Evolutionary conservation across 345 rosid species (phyloP).

Genomic region (Turnera subulata): DNA sequence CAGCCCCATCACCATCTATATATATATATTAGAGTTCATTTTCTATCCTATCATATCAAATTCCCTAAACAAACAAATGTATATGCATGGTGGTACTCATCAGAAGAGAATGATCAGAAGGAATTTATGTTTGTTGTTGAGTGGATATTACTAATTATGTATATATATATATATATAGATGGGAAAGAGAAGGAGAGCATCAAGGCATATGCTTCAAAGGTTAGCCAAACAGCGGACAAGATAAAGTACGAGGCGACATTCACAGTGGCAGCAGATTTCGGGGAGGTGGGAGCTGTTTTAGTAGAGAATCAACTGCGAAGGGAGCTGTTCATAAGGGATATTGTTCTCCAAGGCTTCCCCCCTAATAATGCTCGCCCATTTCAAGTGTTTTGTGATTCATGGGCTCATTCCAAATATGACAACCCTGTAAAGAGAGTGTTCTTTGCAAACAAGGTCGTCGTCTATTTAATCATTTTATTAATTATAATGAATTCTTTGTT

Average conservation of each 20-base stretch:
- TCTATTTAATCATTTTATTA: neutral
- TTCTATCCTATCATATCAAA: too few species aligned
- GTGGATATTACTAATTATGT: too few species aligned
- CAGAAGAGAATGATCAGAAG: too few species aligned
- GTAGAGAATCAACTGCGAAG: conserved; percentile 15
- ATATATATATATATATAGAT: neutral
- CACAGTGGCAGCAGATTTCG: conserved; percentile 19
- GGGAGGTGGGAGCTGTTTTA: conserved; percentile 20
- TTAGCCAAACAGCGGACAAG: neutral
- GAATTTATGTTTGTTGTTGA: too few species aligned
- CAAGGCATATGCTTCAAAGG: conserved; percentile 11
- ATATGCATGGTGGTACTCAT: too few species aligned
- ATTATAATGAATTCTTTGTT: neutral
- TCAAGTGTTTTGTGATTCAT: conserved; percentile 11
- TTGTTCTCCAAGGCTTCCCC: conserved; percentile 13
- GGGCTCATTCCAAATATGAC: conserved; percentile 20
- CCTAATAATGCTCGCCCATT: conserved; percentile 11
- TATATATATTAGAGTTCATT: too few species aligned
- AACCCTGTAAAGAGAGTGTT: conserved; percentile 16
- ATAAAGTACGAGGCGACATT: conserved; percentile 17
- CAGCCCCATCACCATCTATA: too few species aligned
- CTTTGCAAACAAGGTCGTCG: conserved; percentile 18
- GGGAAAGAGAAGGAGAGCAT: conserved; percentile 20
- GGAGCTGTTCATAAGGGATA: conserved; percentile 15
- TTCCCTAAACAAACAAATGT: too few species aligned